Conservation (phyloP, 441 rosid genomes). For the Mallotus repandus region DNA sequence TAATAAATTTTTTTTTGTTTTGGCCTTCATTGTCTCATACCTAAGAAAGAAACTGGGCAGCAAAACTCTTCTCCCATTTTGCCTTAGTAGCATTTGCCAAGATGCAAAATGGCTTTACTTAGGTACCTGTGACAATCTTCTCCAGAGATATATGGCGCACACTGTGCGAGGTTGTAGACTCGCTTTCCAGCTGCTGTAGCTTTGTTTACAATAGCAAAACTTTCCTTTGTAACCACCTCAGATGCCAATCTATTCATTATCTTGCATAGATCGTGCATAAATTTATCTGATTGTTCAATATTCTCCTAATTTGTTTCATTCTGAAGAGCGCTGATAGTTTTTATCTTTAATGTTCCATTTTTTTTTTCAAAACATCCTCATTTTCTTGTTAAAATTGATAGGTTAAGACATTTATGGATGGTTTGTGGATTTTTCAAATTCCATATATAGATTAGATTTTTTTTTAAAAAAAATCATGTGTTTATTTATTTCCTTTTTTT, state of each 20-base stretch:
- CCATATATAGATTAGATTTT: too few species aligned
- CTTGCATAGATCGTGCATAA: slow-evolving; percentile 30
- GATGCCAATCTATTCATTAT: slow-evolving; percentile 24
- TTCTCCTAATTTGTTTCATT: background rate
- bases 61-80: background rate
- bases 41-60: background rate
- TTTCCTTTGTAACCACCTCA: slow-evolving; percentile 28
- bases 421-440: too few species aligned
- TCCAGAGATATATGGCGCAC: slow-evolving; percentile 21
- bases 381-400: too few species aligned
- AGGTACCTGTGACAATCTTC: background rate
- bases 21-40: too few species aligned
- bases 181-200: background rate
- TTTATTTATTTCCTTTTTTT: too few species aligned
- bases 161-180: slow-evolving; percentile 22
- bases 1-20: too few species aligned
- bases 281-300: slow-evolving; percentile 12
- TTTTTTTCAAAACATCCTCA: too few species aligned
- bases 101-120: background rate
- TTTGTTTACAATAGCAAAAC: background rate
- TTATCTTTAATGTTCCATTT: too few species aligned
- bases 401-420: too few species aligned
- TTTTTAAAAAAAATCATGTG: too few species aligned
- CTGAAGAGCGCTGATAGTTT: too few species aligned
- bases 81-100: background rate